A percentile compares a stretch with the other conserved stretches of the same genome.
phyloP scores from a whole-genome alignment of 306 rosid species.

The Trifolium subterraneum region DNA sequence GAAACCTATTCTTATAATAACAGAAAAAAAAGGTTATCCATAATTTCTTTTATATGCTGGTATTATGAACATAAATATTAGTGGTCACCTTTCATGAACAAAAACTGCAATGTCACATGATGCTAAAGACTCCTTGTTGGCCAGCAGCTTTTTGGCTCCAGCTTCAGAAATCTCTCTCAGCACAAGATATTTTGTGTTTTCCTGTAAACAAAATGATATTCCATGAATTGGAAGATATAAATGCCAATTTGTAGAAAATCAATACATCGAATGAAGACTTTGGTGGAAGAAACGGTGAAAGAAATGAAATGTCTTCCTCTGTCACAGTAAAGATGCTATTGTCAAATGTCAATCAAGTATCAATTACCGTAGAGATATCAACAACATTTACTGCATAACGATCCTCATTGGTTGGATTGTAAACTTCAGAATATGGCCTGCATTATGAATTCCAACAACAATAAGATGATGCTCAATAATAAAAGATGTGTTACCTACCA shows the following conservation, averaged over 20 bases:
- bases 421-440: conserved; percentile 60
- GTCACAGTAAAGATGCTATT: background rate
- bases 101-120: conserved; percentile 86
- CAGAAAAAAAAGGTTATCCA: background rate
- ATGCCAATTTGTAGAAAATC: background rate
- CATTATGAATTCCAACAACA: conserved; percentile 44
- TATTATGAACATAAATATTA: background rate
- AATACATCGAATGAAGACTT: background rate
- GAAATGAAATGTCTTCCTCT: conserved; percentile 2
- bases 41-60: background rate
- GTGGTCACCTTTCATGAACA: conserved; percentile 77
- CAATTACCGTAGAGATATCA: conserved; percentile 48
- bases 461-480: conserved; percentile 20
- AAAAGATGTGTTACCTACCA: background rate
- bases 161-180: conserved; percentile 87
- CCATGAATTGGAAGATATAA: background rate
- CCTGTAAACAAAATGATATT: conserved; percentile 45
- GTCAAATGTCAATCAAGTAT: background rate
- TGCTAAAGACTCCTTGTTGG: conserved; percentile 84
- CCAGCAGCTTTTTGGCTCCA: conserved; percentile 64
- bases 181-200: conserved; percentile 68
- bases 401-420: conserved; percentile 63
- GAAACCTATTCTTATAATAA: background rate
- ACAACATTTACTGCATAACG: conserved; percentile 75
- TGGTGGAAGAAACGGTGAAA: background rate